phyloP scores from a whole-genome alignment of 1,139 yeast genomes.

The Kluyveromyces sp. region DNA sequence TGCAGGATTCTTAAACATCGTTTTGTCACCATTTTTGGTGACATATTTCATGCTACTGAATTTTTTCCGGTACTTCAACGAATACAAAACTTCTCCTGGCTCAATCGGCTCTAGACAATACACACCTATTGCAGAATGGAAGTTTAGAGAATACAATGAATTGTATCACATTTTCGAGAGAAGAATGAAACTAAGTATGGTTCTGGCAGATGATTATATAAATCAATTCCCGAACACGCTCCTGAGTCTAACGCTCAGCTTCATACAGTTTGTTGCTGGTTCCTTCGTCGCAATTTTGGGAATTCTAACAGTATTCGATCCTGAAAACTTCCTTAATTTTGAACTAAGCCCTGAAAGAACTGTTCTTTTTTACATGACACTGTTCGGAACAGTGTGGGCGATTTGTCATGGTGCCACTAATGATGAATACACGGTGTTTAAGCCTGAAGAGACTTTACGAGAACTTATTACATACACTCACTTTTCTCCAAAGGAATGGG shows the following conservation, averaged over 20 bases:
- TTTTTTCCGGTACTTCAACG: conserved; percentile 87
- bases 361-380: conserved; percentile 76
- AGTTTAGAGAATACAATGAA: conserved; percentile 87
- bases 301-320: conserved; percentile 77
- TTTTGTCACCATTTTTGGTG: conserved; percentile 81
- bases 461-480: conserved; percentile 84
- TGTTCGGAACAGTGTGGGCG: conserved; percentile 80
- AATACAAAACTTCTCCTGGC: conserved; percentile 83
- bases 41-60: conserved; percentile 73
- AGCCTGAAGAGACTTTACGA: conserved; percentile 78
- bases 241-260: conserved; percentile 53
- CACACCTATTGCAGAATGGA: conserved; percentile 94
- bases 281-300: conserved; percentile 86
- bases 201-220: conserved; percentile 74
- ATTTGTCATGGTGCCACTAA: conserved; percentile 56
- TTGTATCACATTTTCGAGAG: conserved; percentile 79
- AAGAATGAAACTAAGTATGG: conserved; percentile 68
- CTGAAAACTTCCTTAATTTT: conserved; percentile 83
- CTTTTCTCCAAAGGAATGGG: conserved; percentile 83
- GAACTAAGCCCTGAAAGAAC: conserved; percentile 79
- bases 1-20: conserved; percentile 78
- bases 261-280: conserved; percentile 74
- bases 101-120: conserved; percentile 80
- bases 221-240: conserved; percentile 90
- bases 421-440: conserved; percentile 63